phyloP scores from a whole-genome alignment of 192 early-diverging fungal species.

The Gigaspora rosea region DNA sequence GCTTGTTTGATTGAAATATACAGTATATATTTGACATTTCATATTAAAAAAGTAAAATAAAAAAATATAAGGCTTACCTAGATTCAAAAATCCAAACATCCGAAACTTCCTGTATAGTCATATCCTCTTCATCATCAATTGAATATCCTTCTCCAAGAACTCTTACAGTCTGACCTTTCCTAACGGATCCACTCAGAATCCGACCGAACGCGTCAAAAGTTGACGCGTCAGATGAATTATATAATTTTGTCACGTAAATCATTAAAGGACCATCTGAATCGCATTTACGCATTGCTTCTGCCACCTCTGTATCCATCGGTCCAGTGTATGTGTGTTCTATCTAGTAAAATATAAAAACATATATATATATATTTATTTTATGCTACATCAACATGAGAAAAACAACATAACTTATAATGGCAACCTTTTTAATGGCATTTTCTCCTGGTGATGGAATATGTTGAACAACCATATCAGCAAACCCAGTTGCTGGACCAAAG shows the following conservation, averaged over 20 bases:
- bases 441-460: slow-evolving; percentile 82
- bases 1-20: no score
- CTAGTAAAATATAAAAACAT: slow-evolving; percentile 18
- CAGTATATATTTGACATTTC: no score
- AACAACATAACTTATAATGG: not conserved
- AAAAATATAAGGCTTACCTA: slow-evolving; percentile 47
- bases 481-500: slow-evolving; percentile 84
- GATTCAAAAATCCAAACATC: slow-evolving; percentile 81
- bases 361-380: not conserved
- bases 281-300: slow-evolving; percentile 73
- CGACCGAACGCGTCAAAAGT: slow-evolving; percentile 91
- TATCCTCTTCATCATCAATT: slow-evolving; percentile 95
- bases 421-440: slow-evolving; percentile 62
- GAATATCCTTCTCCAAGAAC: slow-evolving; percentile 93
- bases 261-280: slow-evolving; percentile 91
- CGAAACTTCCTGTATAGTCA: slow-evolving; percentile 78
- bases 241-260: slow-evolving; percentile 90
- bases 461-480: slow-evolving; percentile 87
- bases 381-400: not conserved
- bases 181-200: slow-evolving; percentile 89
- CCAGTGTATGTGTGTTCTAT: slow-evolving; percentile 65
- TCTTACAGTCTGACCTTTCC: slow-evolving; percentile 74
- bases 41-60: not conserved
- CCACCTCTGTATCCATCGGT: slow-evolving; percentile 57
- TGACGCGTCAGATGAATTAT: slow-evolving; percentile 83